Conservation (phyloP, 2,329 filamentous ascomycete genomes). For the Aspergillus pseudonomiae region DNA sequence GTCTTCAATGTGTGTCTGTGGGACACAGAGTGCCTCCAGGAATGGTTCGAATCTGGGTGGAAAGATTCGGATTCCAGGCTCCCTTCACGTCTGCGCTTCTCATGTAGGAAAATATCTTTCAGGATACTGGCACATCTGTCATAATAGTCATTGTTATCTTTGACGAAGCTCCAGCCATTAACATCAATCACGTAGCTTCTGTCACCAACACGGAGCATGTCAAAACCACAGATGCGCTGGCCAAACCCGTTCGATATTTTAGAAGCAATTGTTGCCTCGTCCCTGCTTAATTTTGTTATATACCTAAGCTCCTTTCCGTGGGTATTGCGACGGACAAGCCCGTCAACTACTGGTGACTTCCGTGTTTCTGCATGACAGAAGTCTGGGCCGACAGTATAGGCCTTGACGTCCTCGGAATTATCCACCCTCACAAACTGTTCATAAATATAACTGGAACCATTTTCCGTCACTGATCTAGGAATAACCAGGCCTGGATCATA, state of each 20-base stretch:
- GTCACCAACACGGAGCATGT: slow-evolving; percentile 82
- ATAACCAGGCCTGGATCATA: slow-evolving; percentile 76
- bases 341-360: slow-evolving; percentile 96
- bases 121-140: slow-evolving; percentile 86
- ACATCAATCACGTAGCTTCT: slow-evolving; percentile 98
- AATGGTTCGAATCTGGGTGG: slow-evolving; percentile 35
- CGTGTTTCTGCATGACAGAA: slow-evolving; percentile 97
- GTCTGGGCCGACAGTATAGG: slow-evolving; percentile 89
- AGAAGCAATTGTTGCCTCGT: slow-evolving; percentile 83
- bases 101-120: slow-evolving; percentile 82
- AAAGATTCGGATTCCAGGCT: slow-evolving; percentile 38
- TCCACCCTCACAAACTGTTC: slow-evolving; percentile 97
- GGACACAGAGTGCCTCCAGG: slow-evolving; percentile 43
- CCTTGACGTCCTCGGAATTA: slow-evolving; percentile 97
- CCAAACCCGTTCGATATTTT: slow-evolving; percentile 92
- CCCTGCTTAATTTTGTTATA: slow-evolving; percentile 78
- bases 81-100: slow-evolving; percentile 57
- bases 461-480: slow-evolving; percentile 80
- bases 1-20: slow-evolving; percentile 58
- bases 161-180: slow-evolving; percentile 99
- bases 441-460: slow-evolving; percentile 85
- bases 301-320: slow-evolving; percentile 97
- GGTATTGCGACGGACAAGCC: slow-evolving; percentile 91
- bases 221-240: slow-evolving; percentile 93
- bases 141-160: slow-evolving; percentile 98